Conservation (phyloP, 805 yeast genomes). For the Ogataea henricii region DNA sequence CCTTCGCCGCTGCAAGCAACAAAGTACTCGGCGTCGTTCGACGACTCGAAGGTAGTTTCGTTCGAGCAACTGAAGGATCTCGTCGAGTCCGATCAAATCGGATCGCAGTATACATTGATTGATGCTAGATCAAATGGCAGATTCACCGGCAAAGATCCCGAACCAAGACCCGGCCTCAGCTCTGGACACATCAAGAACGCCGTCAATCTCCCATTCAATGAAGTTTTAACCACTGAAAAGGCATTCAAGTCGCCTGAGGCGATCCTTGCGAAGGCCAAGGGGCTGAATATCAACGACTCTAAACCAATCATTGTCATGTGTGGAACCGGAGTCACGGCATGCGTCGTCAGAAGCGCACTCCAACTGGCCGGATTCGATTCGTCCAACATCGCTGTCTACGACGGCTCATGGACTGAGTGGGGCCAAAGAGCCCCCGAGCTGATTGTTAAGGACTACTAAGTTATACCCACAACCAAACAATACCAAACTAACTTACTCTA, state of each 20-base stretch:
- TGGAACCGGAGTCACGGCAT: conserved; percentile 96
- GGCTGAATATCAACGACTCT: conserved; percentile 39
- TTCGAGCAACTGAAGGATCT: conserved; percentile 68
- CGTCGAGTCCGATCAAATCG: conserved; percentile 49
- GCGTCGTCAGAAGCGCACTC: conserved; percentile 76
- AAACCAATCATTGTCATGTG: conserved; percentile 86
- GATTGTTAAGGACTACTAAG: conserved; percentile 45
- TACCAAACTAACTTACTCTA: no score
- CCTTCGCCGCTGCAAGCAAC: conserved; percentile 28
- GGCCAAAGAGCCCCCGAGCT: conserved; percentile 69
- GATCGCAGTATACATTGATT: conserved; percentile 52
- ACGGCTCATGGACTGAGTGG: conserved; percentile 92
- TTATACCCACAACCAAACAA: no score
- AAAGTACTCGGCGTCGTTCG: conserved; percentile 40
- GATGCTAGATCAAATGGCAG: conserved; percentile 84
- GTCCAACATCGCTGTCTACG: conserved; percentile 61
- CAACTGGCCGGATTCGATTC: conserved; percentile 51
- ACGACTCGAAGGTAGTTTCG: conserved; percentile 54
- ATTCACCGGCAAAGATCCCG: conserved; percentile 78
- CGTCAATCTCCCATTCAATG: conserved; percentile 70
- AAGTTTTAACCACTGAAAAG: conserved; percentile 53
- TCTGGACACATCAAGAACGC: conserved; percentile 92
- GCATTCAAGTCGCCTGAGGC: conserved; percentile 50
- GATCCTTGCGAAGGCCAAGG: conserved; percentile 48
- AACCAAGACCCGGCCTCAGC: conserved; percentile 84